Percentiles rank a stretch among this genome's conserved stretches.
Evolutionary conservation across 73 alveolate species (phyloP).

Genomic region (Paramecium biaurelia): DNA sequence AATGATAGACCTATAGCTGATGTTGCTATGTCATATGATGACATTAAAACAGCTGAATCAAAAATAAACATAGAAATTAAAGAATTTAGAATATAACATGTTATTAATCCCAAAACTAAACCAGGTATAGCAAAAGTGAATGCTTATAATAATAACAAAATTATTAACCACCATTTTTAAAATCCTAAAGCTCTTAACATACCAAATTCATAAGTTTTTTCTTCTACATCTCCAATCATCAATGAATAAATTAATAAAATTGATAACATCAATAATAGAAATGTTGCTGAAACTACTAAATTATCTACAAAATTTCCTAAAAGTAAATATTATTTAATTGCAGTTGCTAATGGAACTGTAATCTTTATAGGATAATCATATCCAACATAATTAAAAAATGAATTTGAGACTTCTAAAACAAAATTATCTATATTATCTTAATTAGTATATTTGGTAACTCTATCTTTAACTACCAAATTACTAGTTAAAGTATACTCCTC

Average conservation of each 20-base stretch:
- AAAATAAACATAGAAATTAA: conserved; percentile 38
- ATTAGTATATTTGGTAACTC: conserved; percentile 44
- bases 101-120: conserved; percentile 75
- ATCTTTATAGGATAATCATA: conserved; percentile 22
- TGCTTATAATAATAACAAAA: conserved; percentile 74
- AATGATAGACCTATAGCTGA: conserved; percentile 72
- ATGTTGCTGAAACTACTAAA: conserved; percentile 77
- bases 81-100: conserved; percentile 65
- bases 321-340: conserved; percentile 16
- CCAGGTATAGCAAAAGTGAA: conserved; percentile 91
- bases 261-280: conserved; percentile 82
- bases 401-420: conserved; percentile 19
- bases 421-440: neutral
- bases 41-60: conserved; percentile 12
- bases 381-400: neutral
- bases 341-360: conserved; percentile 47
- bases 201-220: conserved; percentile 93
- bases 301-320: conserved; percentile 75
- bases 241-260: conserved; percentile 87
- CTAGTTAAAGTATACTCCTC: conserved; percentile 46
- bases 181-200: conserved; percentile 96
- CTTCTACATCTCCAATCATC: conserved; percentile 93
- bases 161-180: conserved; percentile 69
- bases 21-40: conserved; percentile 65
- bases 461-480: conserved; percentile 26